phyloP scores from a whole-genome alignment of 2,329 filamentous ascomycete species.

The Basipetospora chlamydospora region DNA sequence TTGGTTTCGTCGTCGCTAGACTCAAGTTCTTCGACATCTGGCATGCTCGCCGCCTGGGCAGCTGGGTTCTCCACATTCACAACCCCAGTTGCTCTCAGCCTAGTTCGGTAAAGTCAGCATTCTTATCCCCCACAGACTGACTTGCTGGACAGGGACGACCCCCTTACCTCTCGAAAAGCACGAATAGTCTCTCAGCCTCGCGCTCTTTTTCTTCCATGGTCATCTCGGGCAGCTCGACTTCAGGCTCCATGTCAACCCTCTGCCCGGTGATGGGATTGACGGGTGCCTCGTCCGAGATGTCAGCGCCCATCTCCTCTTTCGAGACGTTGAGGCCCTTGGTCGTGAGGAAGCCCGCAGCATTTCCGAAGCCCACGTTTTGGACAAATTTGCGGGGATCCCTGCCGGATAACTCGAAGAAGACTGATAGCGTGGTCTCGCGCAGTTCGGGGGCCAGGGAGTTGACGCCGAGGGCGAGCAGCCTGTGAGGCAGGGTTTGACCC shows the following conservation, averaged over 20 bases:
- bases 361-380: conserved; percentile 86
- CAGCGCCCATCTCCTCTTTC: conserved; percentile 7
- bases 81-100: conserved; percentile 59
- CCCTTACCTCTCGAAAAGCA: conserved; percentile 74
- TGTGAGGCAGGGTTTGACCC: conserved; percentile 58
- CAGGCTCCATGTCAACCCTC: conserved; percentile 52
- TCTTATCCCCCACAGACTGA: too few species aligned
- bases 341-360: conserved; percentile 74
- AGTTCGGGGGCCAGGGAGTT: conserved; percentile 58
- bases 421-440: conserved; percentile 56
- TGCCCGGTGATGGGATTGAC: conserved; percentile 86
- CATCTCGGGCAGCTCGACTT: conserved; percentile 54
- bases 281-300: conserved; percentile 21
- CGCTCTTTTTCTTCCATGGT: conserved; percentile 81
- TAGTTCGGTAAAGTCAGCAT: conserved; percentile 12
- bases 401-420: conserved; percentile 79
- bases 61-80: conserved; percentile 70
- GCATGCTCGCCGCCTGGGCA: conserved; percentile 52
- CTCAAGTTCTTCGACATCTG: conserved; percentile 38
- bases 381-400: conserved; percentile 70
- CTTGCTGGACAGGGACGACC: too few species aligned
- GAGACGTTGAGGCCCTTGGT: conserved; percentile 26
- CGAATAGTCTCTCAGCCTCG: conserved; percentile 80
- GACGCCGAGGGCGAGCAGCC: conserved; percentile 63
- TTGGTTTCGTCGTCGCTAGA: conserved; percentile 7